Conservation (phyloP, 2,329 filamentous ascomycete species). For the Diaporthe sp. region DNA sequence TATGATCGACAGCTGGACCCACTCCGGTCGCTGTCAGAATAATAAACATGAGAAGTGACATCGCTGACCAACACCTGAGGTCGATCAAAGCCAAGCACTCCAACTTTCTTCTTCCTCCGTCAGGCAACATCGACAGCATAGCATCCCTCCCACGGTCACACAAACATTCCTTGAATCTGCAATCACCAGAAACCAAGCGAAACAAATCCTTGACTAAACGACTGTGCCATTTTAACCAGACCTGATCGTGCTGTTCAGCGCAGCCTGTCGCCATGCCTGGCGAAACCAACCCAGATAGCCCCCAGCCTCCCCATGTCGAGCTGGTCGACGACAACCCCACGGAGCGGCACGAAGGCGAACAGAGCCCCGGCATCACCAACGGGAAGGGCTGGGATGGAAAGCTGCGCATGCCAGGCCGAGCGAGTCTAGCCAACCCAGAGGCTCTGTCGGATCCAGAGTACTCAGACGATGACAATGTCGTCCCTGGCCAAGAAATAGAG, state of each 20-base stretch:
- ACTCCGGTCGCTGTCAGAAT: conserved; percentile 13
- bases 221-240: background rate
- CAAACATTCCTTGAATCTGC: background rate
- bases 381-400: conserved; percentile 88
- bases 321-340: conserved; percentile 58
- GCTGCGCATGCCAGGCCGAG: conserved; percentile 78
- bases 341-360: conserved; percentile 55
- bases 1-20: conserved; percentile 20
- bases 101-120: background rate
- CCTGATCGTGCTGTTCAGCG: conserved; percentile 9
- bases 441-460: conserved; percentile 88
- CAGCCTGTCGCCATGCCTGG: conserved; percentile 54
- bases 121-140: background rate
- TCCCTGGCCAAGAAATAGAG: conserved; percentile 79
- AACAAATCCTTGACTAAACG: background rate
- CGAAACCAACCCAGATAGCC: conserved; percentile 50
- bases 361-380: conserved; percentile 64
- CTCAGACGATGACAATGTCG: conserved; percentile 77
- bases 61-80: conserved; percentile 17
- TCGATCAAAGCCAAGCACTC: conserved; percentile 1
- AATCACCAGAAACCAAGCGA: background rate
- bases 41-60: conserved; percentile 21
- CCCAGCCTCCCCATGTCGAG: conserved; percentile 60
- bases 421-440: conserved; percentile 81
- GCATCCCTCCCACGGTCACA: background rate